A percentile compares a stretch with the other conserved stretches of the same genome.
Conservation (phyloP, 495 filamentous ascomycete genomes). For the Neurospora sp. region DNA sequence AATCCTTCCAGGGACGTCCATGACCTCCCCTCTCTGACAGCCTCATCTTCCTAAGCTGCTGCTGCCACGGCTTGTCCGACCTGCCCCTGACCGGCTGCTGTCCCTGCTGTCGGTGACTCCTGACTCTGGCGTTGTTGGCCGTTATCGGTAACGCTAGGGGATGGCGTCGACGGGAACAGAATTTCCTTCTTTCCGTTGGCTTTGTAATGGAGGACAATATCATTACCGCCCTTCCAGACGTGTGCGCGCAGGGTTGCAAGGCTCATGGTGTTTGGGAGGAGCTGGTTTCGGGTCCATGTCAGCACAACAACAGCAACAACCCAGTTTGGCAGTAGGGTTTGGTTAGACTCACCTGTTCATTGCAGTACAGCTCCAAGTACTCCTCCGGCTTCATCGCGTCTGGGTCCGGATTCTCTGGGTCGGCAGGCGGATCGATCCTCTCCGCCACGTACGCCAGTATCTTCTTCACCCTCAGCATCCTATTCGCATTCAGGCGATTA, state of each 20-base stretch:
- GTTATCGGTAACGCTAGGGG: constrained; percentile 11
- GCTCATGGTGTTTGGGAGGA: constrained; percentile 63
- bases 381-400: constrained; percentile 72
- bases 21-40: neutral
- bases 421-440: constrained; percentile 58
- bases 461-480: constrained; percentile 93
- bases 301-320: constrained; percentile 6
- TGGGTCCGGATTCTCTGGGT: constrained; percentile 41
- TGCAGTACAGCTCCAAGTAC: constrained; percentile 88
- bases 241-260: constrained; percentile 82
- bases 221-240: constrained; percentile 84
- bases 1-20: neutral
- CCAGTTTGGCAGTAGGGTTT: neutral
- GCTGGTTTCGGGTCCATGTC: constrained; percentile 22
- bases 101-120: neutral
- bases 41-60: neutral
- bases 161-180: constrained; percentile 18
- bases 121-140: constrained; percentile 17
- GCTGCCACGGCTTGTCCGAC: neutral
- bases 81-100: neutral
- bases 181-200: constrained; percentile 68
- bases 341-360: constrained; percentile 60
- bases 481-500: constrained; percentile 86
- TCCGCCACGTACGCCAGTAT: constrained; percentile 90
- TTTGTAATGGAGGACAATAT: constrained; percentile 85